A percentile compares a stretch with the other conserved stretches of the same genome.
Evolutionary conservation across 305 asterid genomes (phyloP).

Genomic region (Solanum aculeatissimum): DNA sequence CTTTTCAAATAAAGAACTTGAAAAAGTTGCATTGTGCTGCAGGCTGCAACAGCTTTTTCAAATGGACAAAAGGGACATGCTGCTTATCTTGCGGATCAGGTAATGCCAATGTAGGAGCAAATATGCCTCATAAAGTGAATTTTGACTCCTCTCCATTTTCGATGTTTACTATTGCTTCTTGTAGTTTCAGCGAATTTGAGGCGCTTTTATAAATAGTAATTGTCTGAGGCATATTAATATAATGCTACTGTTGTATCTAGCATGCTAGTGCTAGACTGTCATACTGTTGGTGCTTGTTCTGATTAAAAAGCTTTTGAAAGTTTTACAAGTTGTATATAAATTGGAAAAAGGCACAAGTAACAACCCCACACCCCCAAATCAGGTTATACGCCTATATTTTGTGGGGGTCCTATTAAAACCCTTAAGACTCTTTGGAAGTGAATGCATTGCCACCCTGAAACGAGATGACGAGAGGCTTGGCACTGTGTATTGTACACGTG

Average conservation of each 20-base stretch:
- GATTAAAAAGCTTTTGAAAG: neutral
- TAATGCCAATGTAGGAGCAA: constrained; percentile 9
- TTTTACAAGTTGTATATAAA: neutral
- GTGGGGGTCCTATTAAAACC: neutral
- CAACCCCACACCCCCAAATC: neutral
- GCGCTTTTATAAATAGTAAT: neutral
- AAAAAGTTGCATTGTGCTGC: constrained; percentile 19
- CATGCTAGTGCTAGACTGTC: neutral
- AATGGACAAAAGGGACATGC: constrained; percentile 69
- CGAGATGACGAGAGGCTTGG: neutral
- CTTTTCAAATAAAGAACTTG: constrained; percentile 7
- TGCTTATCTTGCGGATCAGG: constrained; percentile 77
- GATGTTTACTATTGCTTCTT: neutral
- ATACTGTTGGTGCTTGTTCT: neutral
- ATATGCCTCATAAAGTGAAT: neutral
- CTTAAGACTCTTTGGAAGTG: neutral
- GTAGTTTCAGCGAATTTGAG: neutral
- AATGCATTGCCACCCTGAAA: neutral
- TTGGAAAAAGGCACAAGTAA: neutral
- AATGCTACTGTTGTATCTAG: neutral
- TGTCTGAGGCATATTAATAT: neutral
- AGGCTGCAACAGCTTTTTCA: constrained; percentile 78
- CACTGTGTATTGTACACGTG: neutral
- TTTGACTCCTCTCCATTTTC: neutral
- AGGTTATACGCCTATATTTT: neutral